These are phyloP conservation scores for Phtheirospermum japonicum DNA, from an alignment of 257 asterid species.

Conservation along the genomic window DNA sequence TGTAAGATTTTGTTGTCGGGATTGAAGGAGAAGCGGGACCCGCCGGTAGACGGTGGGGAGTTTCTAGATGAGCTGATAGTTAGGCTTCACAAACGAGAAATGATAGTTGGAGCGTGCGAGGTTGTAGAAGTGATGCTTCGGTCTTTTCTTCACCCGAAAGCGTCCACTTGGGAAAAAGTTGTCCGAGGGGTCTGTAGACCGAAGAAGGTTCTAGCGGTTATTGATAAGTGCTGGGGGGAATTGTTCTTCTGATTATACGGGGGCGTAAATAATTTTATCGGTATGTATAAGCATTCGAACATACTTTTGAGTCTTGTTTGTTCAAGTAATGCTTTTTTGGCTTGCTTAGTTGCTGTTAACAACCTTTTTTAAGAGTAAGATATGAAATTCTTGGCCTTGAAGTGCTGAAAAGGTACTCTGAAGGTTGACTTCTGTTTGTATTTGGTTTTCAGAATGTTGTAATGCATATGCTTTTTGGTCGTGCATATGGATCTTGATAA, in stretches of 20 bases:
- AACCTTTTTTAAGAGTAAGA: neutral
- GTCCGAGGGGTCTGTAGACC: slow-evolving; percentile 62
- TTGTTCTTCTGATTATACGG: slow-evolving; percentile 49
- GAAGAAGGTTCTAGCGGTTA: slow-evolving; percentile 58
- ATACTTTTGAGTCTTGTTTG: neutral
- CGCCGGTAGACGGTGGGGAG: slow-evolving; percentile 58
- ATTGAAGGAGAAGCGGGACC: slow-evolving; percentile 53
- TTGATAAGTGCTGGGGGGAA: slow-evolving; percentile 70
- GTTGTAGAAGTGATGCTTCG: slow-evolving; percentile 82
- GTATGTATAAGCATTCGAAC: neutral
- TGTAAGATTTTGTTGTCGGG: slow-evolving; percentile 69
- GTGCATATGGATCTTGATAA: too few relatives aligned
- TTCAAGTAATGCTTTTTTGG: neutral
- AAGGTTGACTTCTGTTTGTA: neutral
- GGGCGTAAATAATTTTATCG: slow-evolving; percentile 29
- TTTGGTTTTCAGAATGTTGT: too few relatives aligned
- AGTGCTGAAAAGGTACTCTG: neutral
- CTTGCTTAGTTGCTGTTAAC: neutral
- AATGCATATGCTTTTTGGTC: too few relatives aligned
- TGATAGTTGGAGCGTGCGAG: slow-evolving; percentile 64
- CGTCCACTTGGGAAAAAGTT: slow-evolving; percentile 72
- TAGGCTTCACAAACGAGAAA: slow-evolving; percentile 59
- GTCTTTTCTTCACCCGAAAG: slow-evolving; percentile 58
- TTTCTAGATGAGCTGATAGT: slow-evolving; percentile 76
- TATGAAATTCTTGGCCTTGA: neutral